Percentiles rank a stretch among this genome's conserved stretches.
Conservation (phyloP, 2,329 filamentous ascomycete species). For the Rhexocercosporidium sp. region DNA sequence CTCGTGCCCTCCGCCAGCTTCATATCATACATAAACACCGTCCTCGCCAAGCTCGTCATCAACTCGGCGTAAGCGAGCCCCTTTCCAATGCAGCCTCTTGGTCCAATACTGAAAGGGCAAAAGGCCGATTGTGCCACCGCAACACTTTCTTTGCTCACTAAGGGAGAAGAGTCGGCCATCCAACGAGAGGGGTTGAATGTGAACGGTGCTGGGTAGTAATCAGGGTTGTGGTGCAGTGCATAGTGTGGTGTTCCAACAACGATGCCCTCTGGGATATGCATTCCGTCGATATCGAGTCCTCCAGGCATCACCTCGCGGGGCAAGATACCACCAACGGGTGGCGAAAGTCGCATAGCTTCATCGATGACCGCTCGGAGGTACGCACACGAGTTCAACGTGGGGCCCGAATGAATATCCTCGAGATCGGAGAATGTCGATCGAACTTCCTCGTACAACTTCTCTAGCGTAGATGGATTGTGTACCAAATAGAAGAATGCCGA, state of each 20-base stretch:
- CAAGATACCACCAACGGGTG: slow-evolving; percentile 39
- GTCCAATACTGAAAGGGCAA: slow-evolving; percentile 36
- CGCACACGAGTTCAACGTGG: slow-evolving; percentile 40
- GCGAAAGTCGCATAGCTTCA: slow-evolving; percentile 40
- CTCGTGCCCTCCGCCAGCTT: slow-evolving; percentile 33
- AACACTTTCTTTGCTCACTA: slow-evolving; percentile 31
- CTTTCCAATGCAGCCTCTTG: slow-evolving; percentile 39
- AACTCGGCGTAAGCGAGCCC: slow-evolving; percentile 35
- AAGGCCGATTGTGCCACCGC: slow-evolving; percentile 32
- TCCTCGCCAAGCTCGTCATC: slow-evolving; percentile 31
- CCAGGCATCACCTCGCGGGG: slow-evolving; percentile 29
- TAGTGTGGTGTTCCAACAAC: slow-evolving; percentile 51
- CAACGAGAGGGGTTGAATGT: slow-evolving; percentile 52
- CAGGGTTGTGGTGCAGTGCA: slow-evolving; percentile 50
- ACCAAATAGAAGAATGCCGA: slow-evolving; percentile 43
- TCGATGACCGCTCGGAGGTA: slow-evolving; percentile 52
- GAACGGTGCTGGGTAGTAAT: slow-evolving; percentile 49
- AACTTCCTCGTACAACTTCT: slow-evolving; percentile 39
- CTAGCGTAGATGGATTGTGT: slow-evolving; percentile 40
- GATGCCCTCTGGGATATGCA: slow-evolving; percentile 46
- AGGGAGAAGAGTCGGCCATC: slow-evolving; percentile 40
- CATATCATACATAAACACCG: slow-evolving; percentile 35
- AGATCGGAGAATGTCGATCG: slow-evolving; percentile 30
- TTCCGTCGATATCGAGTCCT: slow-evolving; percentile 35
- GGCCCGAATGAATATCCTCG: slow-evolving; percentile 43